Evolutionary conservation across 139 green algal genomes (phyloP), one percentile per base, ranked within the genome.

Genomic region (Chlamydomonas urium): DNA sequence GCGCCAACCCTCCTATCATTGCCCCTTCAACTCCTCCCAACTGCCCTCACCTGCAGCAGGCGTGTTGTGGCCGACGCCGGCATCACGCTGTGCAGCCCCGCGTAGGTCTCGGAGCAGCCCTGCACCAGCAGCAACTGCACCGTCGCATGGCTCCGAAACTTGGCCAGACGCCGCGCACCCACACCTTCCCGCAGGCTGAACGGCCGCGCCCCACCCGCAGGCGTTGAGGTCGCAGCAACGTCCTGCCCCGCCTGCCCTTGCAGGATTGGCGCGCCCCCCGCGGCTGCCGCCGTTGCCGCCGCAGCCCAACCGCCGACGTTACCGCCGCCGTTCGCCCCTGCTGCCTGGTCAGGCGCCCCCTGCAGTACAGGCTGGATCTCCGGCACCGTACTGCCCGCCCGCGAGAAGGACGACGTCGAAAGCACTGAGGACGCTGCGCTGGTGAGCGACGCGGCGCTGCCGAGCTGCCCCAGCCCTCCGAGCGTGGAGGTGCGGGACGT

Each of bases 81-180:
- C 60, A 67, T 42, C 21, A 67, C 42, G 19, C 32, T 6, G 63
- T 70, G 63, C 35, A 58, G 63, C 63, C 56, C 6, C 8, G 23
- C 36, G 42, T 73, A 73, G 45, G 45, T 62, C 31, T 61, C 66
- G 26, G 66, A 61, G 28, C 42, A 45, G 66, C 63, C 63, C 63
- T 96, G 89, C 81, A 97, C 94, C 69, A 97, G 76, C 75, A 98
- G 84, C 67, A 97, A 83, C 84, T 97, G 93, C 59, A 95, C 85
- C 29, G 84, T 74, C 0, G 87, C 88, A 34, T 89, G 83, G 56
- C 80, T 87, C 3, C 83, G 67, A 65, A 93, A 89, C 75, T 92
- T 86, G 6, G 79, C 80, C 68, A 98, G 85, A n/a, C 87, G 73
- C 37, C 94, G 80, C 31, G 88, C 83, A 2, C 96, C 90, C 21